Evolutionary conservation across 148 eudicot species (phyloP).

Genomic region (Bassia scoparia): DNA sequence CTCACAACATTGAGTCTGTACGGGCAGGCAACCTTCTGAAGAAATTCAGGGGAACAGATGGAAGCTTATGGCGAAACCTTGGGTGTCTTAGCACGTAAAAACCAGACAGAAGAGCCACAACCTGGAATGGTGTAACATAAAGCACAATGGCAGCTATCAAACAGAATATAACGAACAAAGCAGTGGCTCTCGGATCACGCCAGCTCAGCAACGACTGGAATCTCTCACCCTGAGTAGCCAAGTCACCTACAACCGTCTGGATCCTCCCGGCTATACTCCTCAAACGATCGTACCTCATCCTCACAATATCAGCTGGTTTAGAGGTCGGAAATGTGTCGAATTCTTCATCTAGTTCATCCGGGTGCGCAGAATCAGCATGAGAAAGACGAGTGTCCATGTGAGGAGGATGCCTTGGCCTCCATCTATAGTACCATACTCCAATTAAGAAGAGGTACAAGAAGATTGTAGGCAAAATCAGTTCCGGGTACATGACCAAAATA

Average conservation of each 20-base stretch:
- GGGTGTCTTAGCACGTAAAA: conserved; percentile 58
- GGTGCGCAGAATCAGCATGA: conserved; percentile 52
- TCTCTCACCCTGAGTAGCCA: conserved; percentile 66
- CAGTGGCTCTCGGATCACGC: conserved; percentile 62
- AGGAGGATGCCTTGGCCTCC: conserved; percentile 65
- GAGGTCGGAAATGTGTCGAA: conserved; percentile 64
- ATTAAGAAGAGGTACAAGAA: conserved; percentile 55
- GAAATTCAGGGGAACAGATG: conserved; percentile 57
- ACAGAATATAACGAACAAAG: conserved; percentile 55
- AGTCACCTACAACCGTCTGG: conserved; percentile 60
- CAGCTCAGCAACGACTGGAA: conserved; percentile 57
- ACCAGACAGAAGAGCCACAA: conserved; percentile 48
- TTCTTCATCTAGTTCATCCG: conserved; percentile 59
- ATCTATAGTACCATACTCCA: conserved; percentile 61
- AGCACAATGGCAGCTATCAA: conserved; percentile 50
- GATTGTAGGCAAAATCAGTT: conserved; percentile 53
- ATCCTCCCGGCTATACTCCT: conserved; percentile 59
- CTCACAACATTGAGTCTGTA: conserved; percentile 56
- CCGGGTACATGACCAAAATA: conserved; percentile 57
- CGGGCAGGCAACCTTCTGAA: conserved; percentile 65
- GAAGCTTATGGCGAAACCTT: conserved; percentile 58
- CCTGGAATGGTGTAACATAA: conserved; percentile 59
- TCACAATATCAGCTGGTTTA: conserved; percentile 39
- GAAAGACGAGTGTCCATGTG: conserved; percentile 65
- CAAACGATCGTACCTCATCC: conserved; percentile 61